Percentiles rank a stretch among this genome's conserved stretches.
These are phyloP conservation scores for Annulohypoxylon truncatum DNA, from an alignment of 2,329 filamentous ascomycete species.

Conservation along the genomic window DNA sequence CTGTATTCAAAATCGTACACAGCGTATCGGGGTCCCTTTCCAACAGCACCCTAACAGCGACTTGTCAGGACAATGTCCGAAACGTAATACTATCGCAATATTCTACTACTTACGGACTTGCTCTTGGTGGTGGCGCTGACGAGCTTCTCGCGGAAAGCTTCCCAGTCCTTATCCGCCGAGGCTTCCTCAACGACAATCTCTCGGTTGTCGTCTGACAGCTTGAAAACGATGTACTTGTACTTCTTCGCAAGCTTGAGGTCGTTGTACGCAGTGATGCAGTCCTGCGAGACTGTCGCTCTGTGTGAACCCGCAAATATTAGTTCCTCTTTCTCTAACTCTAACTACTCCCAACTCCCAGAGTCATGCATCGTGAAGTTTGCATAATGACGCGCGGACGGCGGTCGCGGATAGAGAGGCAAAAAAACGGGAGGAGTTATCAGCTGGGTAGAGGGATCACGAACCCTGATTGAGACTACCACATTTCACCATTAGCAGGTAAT, in stretches of 20 bases:
- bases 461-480: slow-evolving; percentile 74
- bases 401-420: slow-evolving; percentile 29
- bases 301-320: slow-evolving; percentile 31
- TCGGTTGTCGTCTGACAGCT: slow-evolving; percentile 85
- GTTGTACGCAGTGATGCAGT: slow-evolving; percentile 80
- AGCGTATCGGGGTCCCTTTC: slow-evolving; percentile 82
- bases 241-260: slow-evolving; percentile 85
- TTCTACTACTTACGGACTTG: slow-evolving; percentile 65
- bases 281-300: slow-evolving; percentile 78
- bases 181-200: slow-evolving; percentile 84
- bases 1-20: slow-evolving; percentile 88
- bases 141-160: slow-evolving; percentile 80
- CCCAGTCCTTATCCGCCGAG: slow-evolving; percentile 74
- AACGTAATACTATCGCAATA: slow-evolving; percentile 53
- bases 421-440: slow-evolving; percentile 39
- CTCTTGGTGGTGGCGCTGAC: slow-evolving; percentile 77
- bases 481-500: slow-evolving; percentile 38
- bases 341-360: slow-evolving; percentile 1
- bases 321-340: slow-evolving; percentile 14
- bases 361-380: slow-evolving; percentile 27
- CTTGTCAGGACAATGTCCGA: slow-evolving; percentile 41
- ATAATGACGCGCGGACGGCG: slow-evolving; percentile 31
- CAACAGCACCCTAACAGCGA: slow-evolving; percentile 63
- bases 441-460: slow-evolving; percentile 56
- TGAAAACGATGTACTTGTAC: slow-evolving; percentile 89